Conservation (phyloP, 257 asterid species). For the Solanum dulcamara region DNA sequence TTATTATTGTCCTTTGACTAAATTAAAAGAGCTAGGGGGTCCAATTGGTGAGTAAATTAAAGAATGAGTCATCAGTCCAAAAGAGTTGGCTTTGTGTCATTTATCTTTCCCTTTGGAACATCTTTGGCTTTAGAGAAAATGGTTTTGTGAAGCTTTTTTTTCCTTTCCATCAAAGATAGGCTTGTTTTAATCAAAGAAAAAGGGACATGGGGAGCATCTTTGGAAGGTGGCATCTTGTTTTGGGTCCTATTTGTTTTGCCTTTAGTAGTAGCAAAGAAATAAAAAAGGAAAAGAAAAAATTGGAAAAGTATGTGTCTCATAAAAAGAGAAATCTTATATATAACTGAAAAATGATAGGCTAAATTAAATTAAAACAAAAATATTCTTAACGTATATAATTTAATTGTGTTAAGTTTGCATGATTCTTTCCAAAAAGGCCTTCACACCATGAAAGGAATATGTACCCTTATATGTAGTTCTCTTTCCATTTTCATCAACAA, state of each 20-base stretch:
- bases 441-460: neutral
- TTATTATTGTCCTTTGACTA: neutral
- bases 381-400: neutral
- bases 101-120: neutral
- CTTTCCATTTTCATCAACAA: neutral
- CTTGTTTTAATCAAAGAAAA: neutral
- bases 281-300: neutral
- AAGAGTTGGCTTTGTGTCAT: neutral
- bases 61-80: neutral
- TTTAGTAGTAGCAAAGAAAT: neutral
- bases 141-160: neutral
- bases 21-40: neutral
- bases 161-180: neutral
- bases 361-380: neutral
- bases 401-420: neutral
- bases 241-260: neutral
- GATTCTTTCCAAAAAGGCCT: neutral
- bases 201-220: constrained; percentile 11
- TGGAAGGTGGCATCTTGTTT: constrained; percentile 3
- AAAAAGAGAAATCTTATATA: neutral
- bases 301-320: neutral
- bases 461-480: neutral
- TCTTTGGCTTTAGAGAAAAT: constrained; percentile 1
- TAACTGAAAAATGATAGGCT: neutral
- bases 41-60: neutral